Evolutionary conservation across 257 asterid species (phyloP).

Genomic region (Solanum okadae): DNA sequence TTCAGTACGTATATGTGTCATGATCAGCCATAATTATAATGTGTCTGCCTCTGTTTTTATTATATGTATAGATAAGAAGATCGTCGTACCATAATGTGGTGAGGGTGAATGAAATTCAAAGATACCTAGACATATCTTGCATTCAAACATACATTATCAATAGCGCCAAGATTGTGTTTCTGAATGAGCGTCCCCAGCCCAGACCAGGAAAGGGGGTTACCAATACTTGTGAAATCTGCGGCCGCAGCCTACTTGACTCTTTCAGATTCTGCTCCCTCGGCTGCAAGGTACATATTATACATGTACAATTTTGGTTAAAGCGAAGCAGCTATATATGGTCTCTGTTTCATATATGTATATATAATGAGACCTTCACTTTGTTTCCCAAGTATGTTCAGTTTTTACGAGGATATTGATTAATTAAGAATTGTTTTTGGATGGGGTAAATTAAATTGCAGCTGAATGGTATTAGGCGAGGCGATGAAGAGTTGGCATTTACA

Average conservation of each 20-base stretch:
- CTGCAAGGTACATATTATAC: slow-evolving; percentile 73
- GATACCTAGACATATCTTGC: slow-evolving; percentile 41
- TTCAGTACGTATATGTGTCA: background rate
- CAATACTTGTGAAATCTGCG: slow-evolving; percentile 43
- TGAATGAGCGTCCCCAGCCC: slow-evolving; percentile 47
- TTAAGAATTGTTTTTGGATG: too few species aligned
- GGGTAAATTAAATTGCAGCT: slow-evolving; percentile 15
- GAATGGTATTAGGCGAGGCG: slow-evolving; percentile 44
- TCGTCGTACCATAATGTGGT: slow-evolving; percentile 52
- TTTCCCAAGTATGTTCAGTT: background rate
- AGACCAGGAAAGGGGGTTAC: slow-evolving; percentile 48
- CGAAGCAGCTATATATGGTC: background rate
- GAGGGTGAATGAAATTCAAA: slow-evolving; percentile 42
- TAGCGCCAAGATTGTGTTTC: slow-evolving; percentile 44
- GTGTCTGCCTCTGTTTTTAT: background rate
- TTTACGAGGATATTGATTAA: background rate
- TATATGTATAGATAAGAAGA: slow-evolving; percentile 36
- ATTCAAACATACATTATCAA: slow-evolving; percentile 47
- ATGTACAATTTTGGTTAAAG: too few species aligned
- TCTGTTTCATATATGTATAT: too few species aligned
- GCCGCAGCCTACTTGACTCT: slow-evolving; percentile 45
- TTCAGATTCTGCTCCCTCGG: slow-evolving; percentile 53
- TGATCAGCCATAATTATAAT: background rate
- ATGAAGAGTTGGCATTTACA: slow-evolving; percentile 34
- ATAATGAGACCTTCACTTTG: too few species aligned